Base-by-base conservation (phyloP, 2,329 filamentous ascomycete genomes). In the Alternaria incomplexa region DNA sequence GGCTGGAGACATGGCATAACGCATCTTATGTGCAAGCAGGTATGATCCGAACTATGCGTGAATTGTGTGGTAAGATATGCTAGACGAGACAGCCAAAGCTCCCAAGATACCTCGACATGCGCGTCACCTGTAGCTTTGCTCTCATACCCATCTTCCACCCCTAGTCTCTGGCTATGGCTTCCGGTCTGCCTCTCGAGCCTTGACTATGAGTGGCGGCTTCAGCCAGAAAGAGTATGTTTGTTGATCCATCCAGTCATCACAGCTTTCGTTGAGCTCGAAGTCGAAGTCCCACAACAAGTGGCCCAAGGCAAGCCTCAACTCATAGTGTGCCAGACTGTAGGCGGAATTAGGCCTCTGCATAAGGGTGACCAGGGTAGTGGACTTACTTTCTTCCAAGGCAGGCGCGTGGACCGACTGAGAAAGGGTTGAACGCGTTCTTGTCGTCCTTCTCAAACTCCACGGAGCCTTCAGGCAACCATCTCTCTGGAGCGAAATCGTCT, bases 381-480 rank as follows among this genome's bases (percentile, higher is more conserved):
- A 44, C 53, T 52, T 47, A 57, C 58, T 57, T 52, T 28, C 53
- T 57, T 36, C 59, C 46, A 22, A 61, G 46, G 32, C 58, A 61
- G 51, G 53, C 58, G 36, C 58, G 54, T 40, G 46, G 58, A 15
- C 53, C 53, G 17, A 52, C 46, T 2, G 45, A 57, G 30, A 61
- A 61, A 15, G 53, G 46, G 12, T 52, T 61, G 13, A 57, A 57
- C 7, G 58, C 53, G 22, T 61, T 56, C 13, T 52, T 61, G 20
- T 61, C 32, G 17, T 61, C 58, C 17, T 46, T 44, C 15, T 32
- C 20, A 9, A 61, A 61, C 25, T 61, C 58, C 2, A 36, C 12
- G 36, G 25, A 40, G 26, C 26, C 58, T 40, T 61, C 58, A 9
- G 36, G 53, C 22, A 52, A 20, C 46, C 46, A 52, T 52, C 45